Evolutionary conservation across 352 stramenopile genomes (phyloP), one percentile per base, ranked within the genome.

Genomic region (Phytophthora capsici): DNA sequence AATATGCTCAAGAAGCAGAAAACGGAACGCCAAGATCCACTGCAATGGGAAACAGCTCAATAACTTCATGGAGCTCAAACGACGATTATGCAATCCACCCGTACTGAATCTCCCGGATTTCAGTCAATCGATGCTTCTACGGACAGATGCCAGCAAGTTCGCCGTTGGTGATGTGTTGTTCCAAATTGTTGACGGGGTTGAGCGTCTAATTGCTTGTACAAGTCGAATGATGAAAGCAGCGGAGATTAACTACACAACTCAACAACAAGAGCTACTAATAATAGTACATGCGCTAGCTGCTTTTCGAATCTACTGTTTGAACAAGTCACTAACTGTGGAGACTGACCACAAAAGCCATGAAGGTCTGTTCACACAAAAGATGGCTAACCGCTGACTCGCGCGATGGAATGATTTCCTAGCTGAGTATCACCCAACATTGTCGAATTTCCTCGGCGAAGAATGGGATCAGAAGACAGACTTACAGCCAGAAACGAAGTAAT

Each of bases 401-500:
- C n/a, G n/a, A n/a, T n/a, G n/a, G n/a, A 48, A 47, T 8, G 50
- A 57, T 14, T 37, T 48, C 23, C 37, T 41, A 0, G 36, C 36
- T 6, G 50, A 47, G 37, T 57, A 57, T 25, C 50, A 57, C 10
- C 36, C 50, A 20, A 48, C 23, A 8, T 63, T 63, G 19, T 73
- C 37, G 30, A 73, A 60, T 30, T 51, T 67, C 4, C 58, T 54
- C 4, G 63, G 54, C 55, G 14, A 71, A 43, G 37, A 75, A 75
- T 5, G 28, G 23, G 0, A 65, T 69, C 8, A 28, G 58, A 36
- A 40, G 48, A 57, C 61, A 7, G 61, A 58, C n/a, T n/a, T n/a
- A 25, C 51, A 57, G 23, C 61, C n/a, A n/a, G n/a, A n/a, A n/a
- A n/a, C n/a, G n/a, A n/a, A n/a, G n/a, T n/a, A n/a, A n/a, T n/a